phyloP scores from a whole-genome alignment of 805 yeast genomes.

The Nakazawaea ernobii region DNA sequence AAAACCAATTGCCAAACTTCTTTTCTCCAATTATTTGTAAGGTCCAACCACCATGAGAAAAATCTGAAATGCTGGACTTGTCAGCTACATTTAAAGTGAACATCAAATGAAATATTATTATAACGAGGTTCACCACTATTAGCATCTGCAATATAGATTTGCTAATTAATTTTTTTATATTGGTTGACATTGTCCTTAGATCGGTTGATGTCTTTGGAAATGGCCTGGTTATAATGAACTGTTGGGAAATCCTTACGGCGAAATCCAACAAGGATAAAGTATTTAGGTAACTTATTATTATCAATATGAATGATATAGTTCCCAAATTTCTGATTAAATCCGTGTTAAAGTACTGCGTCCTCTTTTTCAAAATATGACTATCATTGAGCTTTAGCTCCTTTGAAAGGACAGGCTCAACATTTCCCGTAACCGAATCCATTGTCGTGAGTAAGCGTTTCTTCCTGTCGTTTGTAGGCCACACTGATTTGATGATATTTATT shows the following conservation, averaged over 20 bases:
- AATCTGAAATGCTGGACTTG: constrained; percentile 15
- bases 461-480: too few relatives aligned
- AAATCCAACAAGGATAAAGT: constrained; percentile 34
- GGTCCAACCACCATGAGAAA: constrained; percentile 31
- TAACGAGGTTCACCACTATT: constrained; percentile 17
- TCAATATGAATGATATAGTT: constrained; percentile 28
- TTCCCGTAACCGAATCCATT: constrained; percentile 29
- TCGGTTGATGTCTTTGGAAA: constrained; percentile 28
- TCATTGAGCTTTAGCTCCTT: constrained; percentile 36
- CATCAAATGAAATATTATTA: constrained; percentile 30
- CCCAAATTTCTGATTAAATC: constrained; percentile 30
- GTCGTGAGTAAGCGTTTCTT: neutral
- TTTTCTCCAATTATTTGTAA: constrained; percentile 44
- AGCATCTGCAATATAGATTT: constrained; percentile 24
- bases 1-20: constrained; percentile 20
- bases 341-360: constrained; percentile 33
- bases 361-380: constrained; percentile 32
- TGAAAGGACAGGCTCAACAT: constrained; percentile 1
- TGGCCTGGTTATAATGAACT: constrained; percentile 33
- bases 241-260: constrained; percentile 28
- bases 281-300: constrained; percentile 32
- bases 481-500: too few relatives aligned
- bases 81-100: constrained; percentile 24
- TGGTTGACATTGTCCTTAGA: constrained; percentile 17
- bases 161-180: constrained; percentile 22